Conservation (phyloP, 805 yeast genomes). For the Pichia kluyveri region DNA sequence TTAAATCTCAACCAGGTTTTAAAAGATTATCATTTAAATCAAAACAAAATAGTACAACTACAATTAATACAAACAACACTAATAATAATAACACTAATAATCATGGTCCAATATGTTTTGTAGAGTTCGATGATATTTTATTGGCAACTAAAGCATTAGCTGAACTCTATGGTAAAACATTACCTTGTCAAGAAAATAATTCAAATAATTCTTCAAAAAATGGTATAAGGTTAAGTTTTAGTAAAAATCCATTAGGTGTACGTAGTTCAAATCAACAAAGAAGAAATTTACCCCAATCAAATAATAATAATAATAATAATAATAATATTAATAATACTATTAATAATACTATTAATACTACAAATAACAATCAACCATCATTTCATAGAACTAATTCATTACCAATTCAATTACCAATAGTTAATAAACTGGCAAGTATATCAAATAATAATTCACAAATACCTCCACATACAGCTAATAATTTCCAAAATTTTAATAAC, state of each 20-base stretch:
- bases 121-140: constrained; percentile 93
- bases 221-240: constrained; percentile 87
- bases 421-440: no score
- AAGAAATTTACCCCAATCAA: constrained; percentile 14
- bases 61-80: no score
- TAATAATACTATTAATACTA: not conserved
- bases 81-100: no score
- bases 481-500: no score
- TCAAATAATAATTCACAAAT: no score
- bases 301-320: not conserved
- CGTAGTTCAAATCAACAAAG: constrained; percentile 47
- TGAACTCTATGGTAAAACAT: constrained; percentile 84
- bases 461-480: no score
- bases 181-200: constrained; percentile 58
- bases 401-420: not conserved
- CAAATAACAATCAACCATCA: not conserved
- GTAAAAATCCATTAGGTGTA: constrained; percentile 95
- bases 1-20: constrained; percentile 86
- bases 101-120: constrained; percentile 99
- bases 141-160: constrained; percentile 91
- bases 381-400: not conserved
- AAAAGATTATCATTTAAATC: constrained; percentile 88
- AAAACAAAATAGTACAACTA: constrained; percentile 34
- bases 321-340: not conserved
- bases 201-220: constrained; percentile 44